phyloP scores from a whole-genome alignment of 2,329 filamentous ascomycete species.

The Aspergillus oerlinghausenensis region DNA sequence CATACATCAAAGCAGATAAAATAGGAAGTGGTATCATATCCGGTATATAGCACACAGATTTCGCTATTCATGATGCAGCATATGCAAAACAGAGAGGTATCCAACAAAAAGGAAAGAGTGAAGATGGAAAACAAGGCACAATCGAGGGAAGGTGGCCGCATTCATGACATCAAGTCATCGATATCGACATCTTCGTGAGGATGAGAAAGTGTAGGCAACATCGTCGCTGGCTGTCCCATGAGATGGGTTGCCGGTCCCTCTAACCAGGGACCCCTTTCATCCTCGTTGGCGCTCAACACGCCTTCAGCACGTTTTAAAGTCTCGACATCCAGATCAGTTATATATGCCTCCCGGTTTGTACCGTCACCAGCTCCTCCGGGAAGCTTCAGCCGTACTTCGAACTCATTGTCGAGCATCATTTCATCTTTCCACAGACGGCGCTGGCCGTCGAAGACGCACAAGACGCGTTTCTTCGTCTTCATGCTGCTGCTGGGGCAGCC shows the following conservation, averaged over 20 bases:
- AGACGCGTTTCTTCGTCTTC: slow-evolving; percentile 96
- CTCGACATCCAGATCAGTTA: slow-evolving; percentile 90
- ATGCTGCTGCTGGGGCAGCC: slow-evolving; percentile 88
- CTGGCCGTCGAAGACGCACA: slow-evolving; percentile 85
- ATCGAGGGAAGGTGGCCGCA: slow-evolving; percentile 4
- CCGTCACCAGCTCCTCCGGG: slow-evolving; percentile 72
- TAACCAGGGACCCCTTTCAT: slow-evolving; percentile 83
- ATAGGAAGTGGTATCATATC: slow-evolving; percentile 19
- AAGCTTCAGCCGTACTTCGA: slow-evolving; percentile 83
- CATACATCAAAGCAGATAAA: not conserved
- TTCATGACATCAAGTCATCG: slow-evolving; percentile 31
- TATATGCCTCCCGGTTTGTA: slow-evolving; percentile 75
- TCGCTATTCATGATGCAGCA: slow-evolving; percentile 14
- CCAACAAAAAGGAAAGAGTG: slow-evolving; percentile 1
- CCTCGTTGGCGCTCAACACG: slow-evolving; percentile 71
- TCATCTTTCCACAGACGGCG: slow-evolving; percentile 94
- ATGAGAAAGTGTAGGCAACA: slow-evolving; percentile 26
- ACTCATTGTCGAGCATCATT: slow-evolving; percentile 95
- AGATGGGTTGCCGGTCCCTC: slow-evolving; percentile 23
- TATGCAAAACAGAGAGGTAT: slow-evolving; percentile 17
- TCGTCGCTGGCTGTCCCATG: slow-evolving; percentile 31
- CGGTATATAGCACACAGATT: slow-evolving; percentile 9
- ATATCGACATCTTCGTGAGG: slow-evolving; percentile 30
- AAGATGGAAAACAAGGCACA: slow-evolving; percentile 8
- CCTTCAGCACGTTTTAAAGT: slow-evolving; percentile 84